A percentile compares a stretch with the other conserved stretches of the same genome.
phyloP scores from a whole-genome alignment of 2,329 filamentous ascomycete species.

The Didymella keratinophila region DNA sequence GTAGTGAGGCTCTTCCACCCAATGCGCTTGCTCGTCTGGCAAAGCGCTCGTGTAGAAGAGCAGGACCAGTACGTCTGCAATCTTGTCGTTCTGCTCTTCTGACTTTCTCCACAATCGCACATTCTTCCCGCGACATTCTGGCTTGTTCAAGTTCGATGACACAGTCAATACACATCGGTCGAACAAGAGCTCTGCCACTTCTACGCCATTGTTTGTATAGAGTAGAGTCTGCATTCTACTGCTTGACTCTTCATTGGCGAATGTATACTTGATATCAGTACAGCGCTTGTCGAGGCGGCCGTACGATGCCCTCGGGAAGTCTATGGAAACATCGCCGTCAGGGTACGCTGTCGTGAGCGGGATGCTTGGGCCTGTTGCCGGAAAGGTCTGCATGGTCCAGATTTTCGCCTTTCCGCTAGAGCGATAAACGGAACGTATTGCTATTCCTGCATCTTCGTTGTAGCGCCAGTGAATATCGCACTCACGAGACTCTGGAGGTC shows the following conservation, averaged over 20 bases:
- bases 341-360: conserved; percentile 40
- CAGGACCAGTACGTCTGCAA: conserved; percentile 33
- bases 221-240: conserved; percentile 42
- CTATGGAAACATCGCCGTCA: conserved; percentile 41
- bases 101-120: conserved; percentile 38
- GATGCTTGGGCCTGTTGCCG: conserved; percentile 41
- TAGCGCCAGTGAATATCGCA: conserved; percentile 43
- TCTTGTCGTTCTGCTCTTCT: conserved; percentile 30
- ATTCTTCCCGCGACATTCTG: conserved; percentile 43
- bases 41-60: conserved; percentile 44
- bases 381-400: conserved; percentile 43
- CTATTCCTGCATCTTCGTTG: conserved; percentile 39
- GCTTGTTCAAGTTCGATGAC: conserved; percentile 38
- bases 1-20: conserved; percentile 47
- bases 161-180: conserved; percentile 37
- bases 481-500: conserved; percentile 19
- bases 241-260: conserved; percentile 22
- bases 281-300: conserved; percentile 38
- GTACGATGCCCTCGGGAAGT: conserved; percentile 41
- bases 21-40: conserved; percentile 39
- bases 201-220: conserved; percentile 44
- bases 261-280: conserved; percentile 43
- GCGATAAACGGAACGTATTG: conserved; percentile 35
- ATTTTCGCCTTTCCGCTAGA: conserved; percentile 27
- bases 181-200: conserved; percentile 37